Base-by-base conservation (phyloP, 108 stramenopile species). In the Fistulifera solaris region DNA sequence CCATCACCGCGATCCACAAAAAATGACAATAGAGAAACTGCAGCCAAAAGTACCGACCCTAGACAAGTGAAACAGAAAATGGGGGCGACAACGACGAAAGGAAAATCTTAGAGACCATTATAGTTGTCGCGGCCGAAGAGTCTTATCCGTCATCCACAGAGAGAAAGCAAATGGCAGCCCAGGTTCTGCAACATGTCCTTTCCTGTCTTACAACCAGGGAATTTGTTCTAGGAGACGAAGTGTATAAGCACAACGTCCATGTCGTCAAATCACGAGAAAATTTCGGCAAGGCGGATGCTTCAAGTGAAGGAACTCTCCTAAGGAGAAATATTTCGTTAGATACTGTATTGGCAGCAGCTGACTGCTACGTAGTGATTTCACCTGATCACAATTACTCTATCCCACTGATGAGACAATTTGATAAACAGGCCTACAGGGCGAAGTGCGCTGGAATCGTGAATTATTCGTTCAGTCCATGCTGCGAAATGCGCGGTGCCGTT, bases 321-420 rank as follows among this genome's bases (percentile, higher is more conserved):
- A 13, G 56, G 51, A 18, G 62, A 68, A 19, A 56, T 70, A 35
- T 35, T 35, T 63, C 62, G 22, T 56, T 85, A 48, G 39, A 48
- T 27, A 47, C 72, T 22, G 65, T 61, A 12, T 76, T 85, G 46
- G 50, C 40, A n/a, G 59, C 35, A 8, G 83, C 83, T 7, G 83
- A 90, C 67, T 72, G 65, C 10, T 86, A 81, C 62, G 76, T 90
- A 0, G 63, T 65, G 38, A 47, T 86, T 14, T 84, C 82, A 17
- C 85, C 89, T 8, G 89, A 90, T 60, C 86, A 84, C 62, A 90
- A 90, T 49, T 84, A 90, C 62, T 64, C 77, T 0, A 71, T 77
- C 16, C 73, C 80, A 16, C 35, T 86, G 18, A 55, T 90, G 62
- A 78, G 80, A 45, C 85, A 90, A 48, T 86, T 86, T 71, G 82